Percentiles rank a stretch among this genome's conserved stretches.
Evolutionary conservation across 805 yeast species (phyloP).

Genomic region (Tetrapisispora iriomotensis): DNA sequence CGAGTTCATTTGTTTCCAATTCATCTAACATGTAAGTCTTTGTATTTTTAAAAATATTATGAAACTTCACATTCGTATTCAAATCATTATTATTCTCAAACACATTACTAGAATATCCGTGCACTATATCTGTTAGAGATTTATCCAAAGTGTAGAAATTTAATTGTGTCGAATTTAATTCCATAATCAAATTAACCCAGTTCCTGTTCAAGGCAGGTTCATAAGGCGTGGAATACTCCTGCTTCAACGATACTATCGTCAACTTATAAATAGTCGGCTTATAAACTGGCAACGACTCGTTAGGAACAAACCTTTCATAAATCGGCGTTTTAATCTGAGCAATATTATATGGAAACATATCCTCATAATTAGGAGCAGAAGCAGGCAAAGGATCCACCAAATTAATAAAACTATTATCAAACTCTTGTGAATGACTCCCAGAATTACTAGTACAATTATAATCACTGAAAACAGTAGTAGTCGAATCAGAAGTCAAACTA

Average conservation of each 20-base stretch:
- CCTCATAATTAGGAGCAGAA: constrained; percentile 23
- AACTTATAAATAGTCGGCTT: constrained; percentile 53
- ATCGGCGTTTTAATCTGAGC: constrained; percentile 18
- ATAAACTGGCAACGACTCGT: constrained; percentile 52
- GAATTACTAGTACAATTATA: neutral
- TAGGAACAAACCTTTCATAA: constrained; percentile 24
- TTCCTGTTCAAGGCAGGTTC: constrained; percentile 54
- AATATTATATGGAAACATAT: constrained; percentile 14
- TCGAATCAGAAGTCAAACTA: neutral
- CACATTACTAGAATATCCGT: constrained; percentile 23
- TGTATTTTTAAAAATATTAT: constrained; percentile 2
- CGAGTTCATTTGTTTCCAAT: constrained; percentile 16
- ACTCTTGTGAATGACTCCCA: neutral
- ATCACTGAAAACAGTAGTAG: neutral
- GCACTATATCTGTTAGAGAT: constrained; percentile 22
- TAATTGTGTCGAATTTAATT: constrained; percentile 77
- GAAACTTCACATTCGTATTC: neutral
- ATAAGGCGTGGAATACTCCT: constrained; percentile 71
- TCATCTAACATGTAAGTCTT: constrained; percentile 18
- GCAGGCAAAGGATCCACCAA: constrained; percentile 22
- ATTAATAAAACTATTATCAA: neutral
- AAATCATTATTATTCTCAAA: constrained; percentile 5
- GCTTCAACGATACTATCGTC: constrained; percentile 51
- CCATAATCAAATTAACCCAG: constrained; percentile 64
- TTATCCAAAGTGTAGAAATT: constrained; percentile 48